These are phyloP conservation scores for Hirsutella thompsonii DNA, from an alignment of 2,329 filamentous ascomycete genomes.

Conservation along the genomic window DNA sequence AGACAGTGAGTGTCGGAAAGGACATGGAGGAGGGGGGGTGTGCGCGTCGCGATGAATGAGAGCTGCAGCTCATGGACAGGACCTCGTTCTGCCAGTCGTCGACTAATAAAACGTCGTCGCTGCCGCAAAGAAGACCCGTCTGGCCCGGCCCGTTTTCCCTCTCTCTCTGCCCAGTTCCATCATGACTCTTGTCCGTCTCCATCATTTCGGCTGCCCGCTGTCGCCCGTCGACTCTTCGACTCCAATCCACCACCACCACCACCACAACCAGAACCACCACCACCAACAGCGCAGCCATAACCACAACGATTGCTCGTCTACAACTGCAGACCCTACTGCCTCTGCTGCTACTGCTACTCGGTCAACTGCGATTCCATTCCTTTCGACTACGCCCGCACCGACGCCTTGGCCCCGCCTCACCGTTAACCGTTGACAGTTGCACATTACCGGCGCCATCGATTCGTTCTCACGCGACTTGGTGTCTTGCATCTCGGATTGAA, in stretches of 20 bases:
- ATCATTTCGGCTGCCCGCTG: neutral
- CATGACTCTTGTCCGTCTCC: neutral
- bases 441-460: neutral
- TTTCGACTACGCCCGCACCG: too few species aligned
- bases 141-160: neutral
- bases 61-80: neutral
- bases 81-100: neutral
- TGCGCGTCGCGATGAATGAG: neutral
- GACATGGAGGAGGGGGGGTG: too few species aligned
- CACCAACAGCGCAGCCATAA: neutral
- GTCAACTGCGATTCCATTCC: neutral
- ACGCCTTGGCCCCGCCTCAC: neutral
- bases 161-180: neutral
- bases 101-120: conserved; percentile 4
- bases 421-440: neutral
- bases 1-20: too few species aligned
- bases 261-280: neutral
- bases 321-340: neutral
- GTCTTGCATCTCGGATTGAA: too few species aligned
- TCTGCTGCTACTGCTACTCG: neutral
- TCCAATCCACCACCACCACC: neutral
- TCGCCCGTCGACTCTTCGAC: neutral
- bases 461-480: conserved; percentile 10
- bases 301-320: neutral
- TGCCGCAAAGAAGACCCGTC: conserved; percentile 1